Conservation (phyloP, 192 early-diverging fungal species). For the Rhizophagus clarus region DNA sequence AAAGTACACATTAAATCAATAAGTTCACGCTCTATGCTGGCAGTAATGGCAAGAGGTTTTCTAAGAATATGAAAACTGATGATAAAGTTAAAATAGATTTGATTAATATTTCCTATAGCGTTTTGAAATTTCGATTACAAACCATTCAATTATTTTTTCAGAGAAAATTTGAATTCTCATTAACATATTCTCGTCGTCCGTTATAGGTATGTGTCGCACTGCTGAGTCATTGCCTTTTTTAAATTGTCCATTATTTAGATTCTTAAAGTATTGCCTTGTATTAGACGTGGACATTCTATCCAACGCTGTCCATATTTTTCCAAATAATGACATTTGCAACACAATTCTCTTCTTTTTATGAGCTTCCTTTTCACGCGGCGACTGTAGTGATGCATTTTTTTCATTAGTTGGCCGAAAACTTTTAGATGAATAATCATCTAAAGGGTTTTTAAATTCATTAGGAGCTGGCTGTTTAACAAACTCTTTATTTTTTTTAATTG, state of each 20-base stretch:
- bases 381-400: neutral
- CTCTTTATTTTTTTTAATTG: neutral
- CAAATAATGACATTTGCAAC: slow-evolving; percentile 43
- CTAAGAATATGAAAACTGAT: slow-evolving; percentile 37
- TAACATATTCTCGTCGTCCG: slow-evolving; percentile 25
- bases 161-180: slow-evolving; percentile 43
- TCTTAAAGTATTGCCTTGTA: slow-evolving; percentile 34
- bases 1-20: slow-evolving; percentile 42
- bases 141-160: slow-evolving; percentile 46
- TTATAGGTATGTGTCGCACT: neutral
- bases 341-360: slow-evolving; percentile 8
- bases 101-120: neutral
- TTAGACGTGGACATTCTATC: slow-evolving; percentile 41
- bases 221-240: neutral
- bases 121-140: slow-evolving; percentile 13
- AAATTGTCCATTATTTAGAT: neutral
- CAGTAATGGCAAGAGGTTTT: slow-evolving; percentile 30
- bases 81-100: slow-evolving; percentile 15
- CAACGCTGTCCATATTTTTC: slow-evolving; percentile 46
- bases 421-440: neutral
- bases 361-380: neutral
- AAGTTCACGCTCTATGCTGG: slow-evolving; percentile 41
- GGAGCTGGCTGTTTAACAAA: neutral
- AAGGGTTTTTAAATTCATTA: neutral
- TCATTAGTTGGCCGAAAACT: neutral